phyloP scores from a whole-genome alignment of 73 alveolate genomes.

The Stentor roeselii region DNA sequence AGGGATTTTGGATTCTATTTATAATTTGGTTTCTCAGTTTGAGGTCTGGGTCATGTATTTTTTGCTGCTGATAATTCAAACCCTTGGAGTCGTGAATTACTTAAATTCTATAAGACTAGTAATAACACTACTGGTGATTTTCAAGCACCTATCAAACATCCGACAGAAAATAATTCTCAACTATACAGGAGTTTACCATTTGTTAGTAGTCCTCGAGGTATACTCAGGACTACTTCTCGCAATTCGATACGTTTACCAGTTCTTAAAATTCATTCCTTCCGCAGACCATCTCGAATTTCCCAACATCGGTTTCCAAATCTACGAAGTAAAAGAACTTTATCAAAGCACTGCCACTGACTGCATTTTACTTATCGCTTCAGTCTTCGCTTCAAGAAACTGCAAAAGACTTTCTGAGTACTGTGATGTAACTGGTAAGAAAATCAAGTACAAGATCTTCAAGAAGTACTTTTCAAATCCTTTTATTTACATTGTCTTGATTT shows the following conservation, averaged over 20 bases:
- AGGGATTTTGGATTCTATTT: neutral
- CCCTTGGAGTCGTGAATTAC: neutral
- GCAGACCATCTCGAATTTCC: neutral
- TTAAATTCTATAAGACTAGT: neutral
- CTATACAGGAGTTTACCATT: neutral
- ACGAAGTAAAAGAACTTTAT: neutral
- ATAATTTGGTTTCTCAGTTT: neutral
- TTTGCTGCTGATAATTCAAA: neutral
- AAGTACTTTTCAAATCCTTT: neutral
- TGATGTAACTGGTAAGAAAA: no score
- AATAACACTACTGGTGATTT: neutral
- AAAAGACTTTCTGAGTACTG: neutral
- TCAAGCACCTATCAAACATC: neutral
- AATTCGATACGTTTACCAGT: neutral
- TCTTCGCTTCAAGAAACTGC: neutral
- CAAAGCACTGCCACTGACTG: constrained; percentile 6
- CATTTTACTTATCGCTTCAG: neutral
- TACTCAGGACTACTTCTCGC: neutral
- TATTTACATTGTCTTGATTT: neutral
- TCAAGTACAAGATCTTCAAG: neutral
- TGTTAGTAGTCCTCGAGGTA: neutral
- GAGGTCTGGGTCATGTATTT: constrained; percentile 18
- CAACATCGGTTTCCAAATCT: neutral
- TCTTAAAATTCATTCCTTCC: neutral
- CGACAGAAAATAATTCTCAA: constrained; percentile 26